Percentiles rank a stretch among this genome's conserved stretches.
Conservation (phyloP, 192 early-diverging fungal species). For the Gonapodya prolifera region DNA sequence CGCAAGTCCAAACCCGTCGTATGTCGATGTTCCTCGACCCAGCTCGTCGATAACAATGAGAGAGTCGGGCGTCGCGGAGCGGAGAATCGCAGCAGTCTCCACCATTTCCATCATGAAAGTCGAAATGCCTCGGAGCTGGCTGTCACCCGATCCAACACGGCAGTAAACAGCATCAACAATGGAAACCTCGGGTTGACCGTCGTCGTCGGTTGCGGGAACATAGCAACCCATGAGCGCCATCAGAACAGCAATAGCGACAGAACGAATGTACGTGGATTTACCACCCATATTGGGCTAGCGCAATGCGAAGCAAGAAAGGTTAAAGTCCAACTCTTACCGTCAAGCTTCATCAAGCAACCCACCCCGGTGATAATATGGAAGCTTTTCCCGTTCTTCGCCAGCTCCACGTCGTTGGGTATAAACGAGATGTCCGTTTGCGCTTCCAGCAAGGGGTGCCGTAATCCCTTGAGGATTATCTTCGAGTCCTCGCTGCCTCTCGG, state of each 20-base stretch:
- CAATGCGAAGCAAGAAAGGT: too few species aligned
- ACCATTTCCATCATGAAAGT: conserved; percentile 97
- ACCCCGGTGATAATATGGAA: conserved; percentile 84
- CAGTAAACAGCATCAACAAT: conserved; percentile 45
- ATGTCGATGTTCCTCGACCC: conserved; percentile 94
- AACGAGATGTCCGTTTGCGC: conserved; percentile 81
- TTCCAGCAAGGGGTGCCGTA: conserved; percentile 90
- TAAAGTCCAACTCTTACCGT: too few species aligned
- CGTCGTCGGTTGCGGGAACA: conserved; percentile 58
- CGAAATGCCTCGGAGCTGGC: conserved; percentile 81
- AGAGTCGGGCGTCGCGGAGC: conserved; percentile 66
- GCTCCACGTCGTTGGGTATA: conserved; percentile 83
- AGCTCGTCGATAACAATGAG: conserved; percentile 94
- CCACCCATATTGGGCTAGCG: conserved; percentile 88
- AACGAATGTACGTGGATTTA: conserved; percentile 85
- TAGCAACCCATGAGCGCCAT: conserved; percentile 94
- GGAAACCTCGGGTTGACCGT: conserved; percentile 51
- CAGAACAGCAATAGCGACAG: conserved; percentile 64
- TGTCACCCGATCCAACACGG: conserved; percentile 88
- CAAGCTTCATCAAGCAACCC: too few species aligned
- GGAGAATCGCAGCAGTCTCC: conserved; percentile 71
- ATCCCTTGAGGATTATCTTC: conserved; percentile 48
- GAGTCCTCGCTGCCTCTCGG: conserved; percentile 37
- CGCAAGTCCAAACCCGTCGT: conserved; percentile 95
- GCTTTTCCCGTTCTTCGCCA: conserved; percentile 32